These are phyloP conservation scores for Novymonas esmeraldas DNA, from an alignment of 208 protist species.

Conservation along the genomic window DNA sequence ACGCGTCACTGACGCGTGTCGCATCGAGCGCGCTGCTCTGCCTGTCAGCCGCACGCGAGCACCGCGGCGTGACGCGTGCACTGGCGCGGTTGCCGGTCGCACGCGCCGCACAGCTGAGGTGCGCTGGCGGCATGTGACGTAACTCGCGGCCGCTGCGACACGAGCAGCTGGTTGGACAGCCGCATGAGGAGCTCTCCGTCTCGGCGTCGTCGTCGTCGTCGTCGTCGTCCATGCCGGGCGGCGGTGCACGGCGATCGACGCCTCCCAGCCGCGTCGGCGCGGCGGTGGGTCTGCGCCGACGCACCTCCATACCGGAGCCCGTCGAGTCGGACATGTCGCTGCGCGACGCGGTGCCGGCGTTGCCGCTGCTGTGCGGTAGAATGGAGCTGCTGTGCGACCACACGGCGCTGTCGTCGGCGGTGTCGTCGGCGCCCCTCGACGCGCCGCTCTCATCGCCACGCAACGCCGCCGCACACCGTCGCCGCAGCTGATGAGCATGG, in stretches of 20 bases:
- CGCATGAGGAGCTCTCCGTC: constrained; percentile 14
- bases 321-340: too few species aligned
- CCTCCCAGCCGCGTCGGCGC: not conserved
- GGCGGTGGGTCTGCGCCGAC: not conserved
- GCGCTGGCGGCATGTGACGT: too few species aligned
- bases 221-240: too few species aligned
- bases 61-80: not conserved
- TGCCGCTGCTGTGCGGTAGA: not conserved
- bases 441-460: too few species aligned
- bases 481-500: too few species aligned
- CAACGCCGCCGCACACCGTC: too few species aligned
- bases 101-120: too few species aligned
- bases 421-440: too few species aligned
- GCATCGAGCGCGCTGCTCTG: not conserved
- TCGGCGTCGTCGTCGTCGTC: too few species aligned
- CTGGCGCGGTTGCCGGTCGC: too few species aligned
- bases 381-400: constrained; percentile 22
- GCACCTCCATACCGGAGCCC: too few species aligned
- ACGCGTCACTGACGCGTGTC: constrained; percentile 10
- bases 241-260: too few species aligned
- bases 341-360: not conserved
- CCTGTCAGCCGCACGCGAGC: not conserved
- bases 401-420: not conserved
- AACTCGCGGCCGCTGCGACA: constrained; percentile 26
- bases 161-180: constrained; percentile 23